A percentile compares a stretch with the other conserved stretches of the same genome.
Evolutionary conservation across 495 filamentous ascomycete genomes (phyloP).

Genomic region (Tuber brumale): DNA sequence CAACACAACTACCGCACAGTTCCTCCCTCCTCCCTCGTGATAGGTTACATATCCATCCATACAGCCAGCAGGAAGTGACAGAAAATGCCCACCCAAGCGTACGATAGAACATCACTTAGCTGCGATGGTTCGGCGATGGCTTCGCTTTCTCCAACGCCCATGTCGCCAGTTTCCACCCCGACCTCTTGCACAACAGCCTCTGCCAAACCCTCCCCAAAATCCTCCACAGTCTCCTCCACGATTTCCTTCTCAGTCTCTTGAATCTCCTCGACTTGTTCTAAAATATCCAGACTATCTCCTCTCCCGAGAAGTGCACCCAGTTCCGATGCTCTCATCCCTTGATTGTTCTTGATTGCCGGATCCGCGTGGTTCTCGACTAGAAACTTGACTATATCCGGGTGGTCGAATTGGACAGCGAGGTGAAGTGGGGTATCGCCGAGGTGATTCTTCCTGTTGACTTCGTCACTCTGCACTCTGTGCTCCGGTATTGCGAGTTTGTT

Average conservation of each 20-base stretch:
- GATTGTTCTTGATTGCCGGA: not conserved
- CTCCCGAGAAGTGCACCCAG: slow-evolving; percentile 65
- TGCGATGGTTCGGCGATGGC: not conserved
- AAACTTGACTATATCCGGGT: not conserved
- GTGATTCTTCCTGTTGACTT: not conserved
- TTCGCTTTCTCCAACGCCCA: too few relatives aligned
- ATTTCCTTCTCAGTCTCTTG: slow-evolving; percentile 58
- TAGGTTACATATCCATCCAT: not conserved
- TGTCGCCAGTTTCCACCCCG: not conserved
- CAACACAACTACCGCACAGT: slow-evolving; percentile 45
- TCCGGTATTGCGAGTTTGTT: not conserved
- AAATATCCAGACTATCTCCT: slow-evolving; percentile 55
- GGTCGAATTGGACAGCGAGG: not conserved
- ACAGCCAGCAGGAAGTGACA: not conserved
- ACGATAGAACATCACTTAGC: not conserved
- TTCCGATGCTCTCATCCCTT: slow-evolving; percentile 43
- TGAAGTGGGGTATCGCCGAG: not conserved
- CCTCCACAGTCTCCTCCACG: slow-evolving; percentile 12
- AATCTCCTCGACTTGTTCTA: not conserved
- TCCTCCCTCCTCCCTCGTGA: too few relatives aligned
- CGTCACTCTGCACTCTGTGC: not conserved
- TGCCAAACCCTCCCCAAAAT: not conserved
- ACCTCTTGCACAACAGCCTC: not conserved
- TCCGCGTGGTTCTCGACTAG: not conserved
- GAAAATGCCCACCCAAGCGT: not conserved